These are phyloP conservation scores for Colletotrichum cordylinicola DNA, from an alignment of 2,329 filamentous ascomycete genomes.

Conservation along the genomic window DNA sequence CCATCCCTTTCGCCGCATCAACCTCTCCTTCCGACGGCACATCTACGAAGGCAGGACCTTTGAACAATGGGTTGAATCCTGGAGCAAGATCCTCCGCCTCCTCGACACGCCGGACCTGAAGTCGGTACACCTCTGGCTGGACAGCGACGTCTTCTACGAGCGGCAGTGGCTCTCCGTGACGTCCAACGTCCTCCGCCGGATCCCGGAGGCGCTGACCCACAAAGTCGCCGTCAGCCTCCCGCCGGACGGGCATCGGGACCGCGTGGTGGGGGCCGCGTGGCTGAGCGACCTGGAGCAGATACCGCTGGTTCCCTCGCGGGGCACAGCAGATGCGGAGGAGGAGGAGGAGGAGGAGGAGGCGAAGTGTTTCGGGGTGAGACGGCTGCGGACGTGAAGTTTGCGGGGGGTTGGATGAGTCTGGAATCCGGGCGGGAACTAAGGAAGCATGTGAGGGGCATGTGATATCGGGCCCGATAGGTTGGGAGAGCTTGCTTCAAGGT, in stretches of 20 bases:
- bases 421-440: background rate
- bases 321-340: background rate
- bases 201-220: conserved; percentile 12
- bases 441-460: background rate
- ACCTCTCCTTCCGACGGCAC: conserved; percentile 2
- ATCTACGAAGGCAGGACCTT: background rate
- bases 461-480: background rate
- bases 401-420: background rate
- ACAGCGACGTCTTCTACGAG: conserved; percentile 15
- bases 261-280: background rate
- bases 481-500: background rate
- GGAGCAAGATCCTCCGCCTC: background rate
- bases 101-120: background rate
- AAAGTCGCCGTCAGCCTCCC: conserved; percentile 15
- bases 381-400: background rate
- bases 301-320: background rate
- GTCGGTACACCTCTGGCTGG: conserved; percentile 5
- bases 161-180: conserved; percentile 12
- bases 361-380: background rate
- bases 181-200: conserved; percentile 7
- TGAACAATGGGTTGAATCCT: conserved; percentile 3
- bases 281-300: background rate
- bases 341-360: background rate
- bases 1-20: conserved; percentile 8
- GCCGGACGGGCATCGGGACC: conserved; percentile 10